Evolutionary conservation across 768 basidiomycete genomes (phyloP), one percentile per base, ranked within the genome.

Genomic region (Phylloporus scabripes): DNA sequence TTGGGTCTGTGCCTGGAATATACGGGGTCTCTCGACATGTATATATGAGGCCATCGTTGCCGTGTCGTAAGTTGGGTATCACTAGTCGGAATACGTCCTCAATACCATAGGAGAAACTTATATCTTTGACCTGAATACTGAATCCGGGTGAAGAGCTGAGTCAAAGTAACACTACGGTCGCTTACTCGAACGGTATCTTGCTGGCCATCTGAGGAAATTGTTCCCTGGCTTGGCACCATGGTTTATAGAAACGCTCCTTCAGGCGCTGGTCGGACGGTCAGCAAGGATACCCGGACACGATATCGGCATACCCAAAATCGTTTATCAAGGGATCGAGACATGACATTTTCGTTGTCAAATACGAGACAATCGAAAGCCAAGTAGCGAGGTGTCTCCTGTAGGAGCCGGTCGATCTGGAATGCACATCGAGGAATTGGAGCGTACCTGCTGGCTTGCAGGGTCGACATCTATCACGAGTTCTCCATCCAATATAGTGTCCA

Each of bases 1-100:
- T 88, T 4, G 69, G 63, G 63, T 99, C 96, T 10, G 96, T 98
- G 21, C 89, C 92, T 1, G 81, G 58, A 9, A 74, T 73, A 58
- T 99, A 99, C 0, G 81, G 80, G 6, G 92, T 80, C 62, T 78
- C 86, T 9, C 87, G 90, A 59, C 89, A 87, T 1, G 96, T 98
- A 65, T 97, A 99, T 59, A 99, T 95, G 49, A 99, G 80, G 0
- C 96, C 96, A 58, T 99, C 96, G 53, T 87, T 94, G 4, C 82
- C 92, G 60, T 99, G 96, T 55, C 92, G 85, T 6, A 98, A 71
- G 12, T 74, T 74, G 5, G 93, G 90, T 40, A 99, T 85, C 52
- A 93, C 87, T 43, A 85, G 74, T 26, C 75, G 74, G 60, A 98
- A 87, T 12, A 98, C 92, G 49, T 87, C 81, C 46, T 91, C 85